A percentile compares a stretch with the other conserved stretches of the same genome.
phyloP scores from a whole-genome alignment of 1,139 yeast genomes.

The Geotrichum klebahnii region DNA sequence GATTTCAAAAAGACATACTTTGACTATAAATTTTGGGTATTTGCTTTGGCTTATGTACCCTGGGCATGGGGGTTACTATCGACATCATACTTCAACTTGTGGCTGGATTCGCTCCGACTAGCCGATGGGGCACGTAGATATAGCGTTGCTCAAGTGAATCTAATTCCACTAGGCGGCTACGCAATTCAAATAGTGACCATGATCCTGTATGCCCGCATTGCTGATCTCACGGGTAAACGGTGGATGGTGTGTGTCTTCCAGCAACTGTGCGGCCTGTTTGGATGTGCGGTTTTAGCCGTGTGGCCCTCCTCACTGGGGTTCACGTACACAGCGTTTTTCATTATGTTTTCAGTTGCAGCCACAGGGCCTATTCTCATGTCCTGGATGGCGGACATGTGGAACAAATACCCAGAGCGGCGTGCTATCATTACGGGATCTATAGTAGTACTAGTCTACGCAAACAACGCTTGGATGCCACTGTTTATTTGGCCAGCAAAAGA shows the following conservation, averaged over 20 bases:
- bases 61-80: conserved; percentile 6
- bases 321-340: conserved; percentile 1
- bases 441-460: conserved; percentile 11
- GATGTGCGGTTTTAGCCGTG: conserved; percentile 3
- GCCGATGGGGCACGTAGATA: conserved; percentile 6
- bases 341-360: conserved; percentile 1
- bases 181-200: conserved; percentile 13
- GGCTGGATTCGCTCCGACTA: conserved; percentile 5
- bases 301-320: conserved; percentile 7
- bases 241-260: conserved; percentile 3
- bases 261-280: conserved; percentile 7
- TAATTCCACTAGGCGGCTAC: conserved; percentile 11
- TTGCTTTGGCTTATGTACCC: conserved; percentile 8
- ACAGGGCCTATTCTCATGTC: conserved; percentile 12
- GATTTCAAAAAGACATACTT: not conserved
- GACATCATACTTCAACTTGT: conserved; percentile 10
- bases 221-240: conserved; percentile 12
- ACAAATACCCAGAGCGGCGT: conserved; percentile 7
- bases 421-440: conserved; percentile 11
- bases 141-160: conserved; percentile 7
- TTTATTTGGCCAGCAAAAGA: conserved; percentile 14
- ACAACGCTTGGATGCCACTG: conserved; percentile 15
- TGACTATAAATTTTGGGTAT: conserved; percentile 10
- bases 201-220: conserved; percentile 6
- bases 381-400: conserved; percentile 15